Conservation (phyloP, 371 early-diverging fungal genomes). For the Mortierella sp. region DNA sequence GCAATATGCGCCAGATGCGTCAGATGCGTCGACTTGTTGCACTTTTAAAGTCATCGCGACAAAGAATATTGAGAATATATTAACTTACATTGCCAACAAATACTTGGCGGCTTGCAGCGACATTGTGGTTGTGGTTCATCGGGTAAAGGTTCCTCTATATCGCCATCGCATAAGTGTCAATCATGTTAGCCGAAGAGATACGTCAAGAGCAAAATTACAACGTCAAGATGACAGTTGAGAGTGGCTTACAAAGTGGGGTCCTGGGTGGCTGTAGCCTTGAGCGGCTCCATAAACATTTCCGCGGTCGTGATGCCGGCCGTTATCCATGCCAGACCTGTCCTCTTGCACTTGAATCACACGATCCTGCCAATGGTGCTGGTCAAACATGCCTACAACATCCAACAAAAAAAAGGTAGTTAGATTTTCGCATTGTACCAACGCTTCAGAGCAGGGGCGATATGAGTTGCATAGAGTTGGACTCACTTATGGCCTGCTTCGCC, state of each 20-base stretch:
- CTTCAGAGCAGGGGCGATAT: not conserved
- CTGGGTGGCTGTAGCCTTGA: constrained; percentile 21
- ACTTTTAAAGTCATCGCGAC: not conserved
- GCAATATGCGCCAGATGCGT: not conserved
- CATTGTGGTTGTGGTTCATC: constrained; percentile 33
- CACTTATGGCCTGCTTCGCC: constrained; percentile 80
- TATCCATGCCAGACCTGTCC: constrained; percentile 60
- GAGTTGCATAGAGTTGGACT: constrained; percentile 10
- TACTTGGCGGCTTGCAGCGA: constrained; percentile 65
- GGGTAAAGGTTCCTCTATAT: constrained; percentile 27
- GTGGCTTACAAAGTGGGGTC: constrained; percentile 33
- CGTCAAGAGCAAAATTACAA: not conserved
- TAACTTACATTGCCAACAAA: constrained; percentile 76
- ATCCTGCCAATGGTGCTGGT: constrained; percentile 79
- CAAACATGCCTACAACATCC: constrained; percentile 66
- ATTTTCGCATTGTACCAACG: not conserved
- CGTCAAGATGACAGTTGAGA: not conserved
- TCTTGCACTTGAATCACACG: constrained; percentile 81
- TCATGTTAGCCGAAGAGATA: not conserved
- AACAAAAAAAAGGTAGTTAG: not conserved
- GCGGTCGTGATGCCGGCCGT: constrained; percentile 19
- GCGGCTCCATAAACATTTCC: constrained; percentile 4
- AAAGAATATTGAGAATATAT: not conserved
- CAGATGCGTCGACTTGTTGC: not conserved
- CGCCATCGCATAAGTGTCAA: not conserved